Conservation (phyloP, 2,329 filamentous ascomycete species). For the Sarocladium brachiariae region DNA sequence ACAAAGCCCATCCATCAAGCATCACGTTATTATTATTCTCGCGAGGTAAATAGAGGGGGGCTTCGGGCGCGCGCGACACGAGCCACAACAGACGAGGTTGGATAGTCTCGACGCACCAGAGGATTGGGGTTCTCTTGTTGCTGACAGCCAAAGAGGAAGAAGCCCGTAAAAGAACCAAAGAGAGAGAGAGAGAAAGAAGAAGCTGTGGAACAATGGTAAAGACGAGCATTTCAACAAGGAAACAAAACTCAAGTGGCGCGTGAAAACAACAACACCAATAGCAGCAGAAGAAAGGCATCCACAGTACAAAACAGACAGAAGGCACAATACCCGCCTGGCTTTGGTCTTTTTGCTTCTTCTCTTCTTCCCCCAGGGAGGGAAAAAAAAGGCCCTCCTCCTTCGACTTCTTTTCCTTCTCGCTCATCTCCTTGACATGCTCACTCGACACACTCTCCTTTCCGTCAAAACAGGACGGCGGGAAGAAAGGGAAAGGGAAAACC, state of each 20-base stretch:
- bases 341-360: background rate
- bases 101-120: no score
- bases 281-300: background rate
- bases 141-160: background rate
- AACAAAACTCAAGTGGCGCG: slow-evolving; percentile 45
- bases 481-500: background rate
- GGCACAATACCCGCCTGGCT: background rate
- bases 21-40: slow-evolving; percentile 5
- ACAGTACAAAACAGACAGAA: background rate
- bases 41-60: no score
- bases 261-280: slow-evolving; percentile 28
- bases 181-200: background rate
- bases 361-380: no score
- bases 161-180: background rate
- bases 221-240: slow-evolving; percentile 15
- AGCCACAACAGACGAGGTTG: no score
- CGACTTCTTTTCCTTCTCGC: background rate
- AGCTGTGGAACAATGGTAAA: no score
- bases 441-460: background rate
- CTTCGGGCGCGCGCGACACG: no score
- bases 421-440: background rate
- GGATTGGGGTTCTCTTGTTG: no score
- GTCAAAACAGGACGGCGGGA: no score
- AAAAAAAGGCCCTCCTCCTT: background rate
- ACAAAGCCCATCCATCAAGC: background rate